Base-by-base conservation (phyloP, 2,329 filamentous ascomycete genomes). In the Colletotrichum navitas region DNA sequence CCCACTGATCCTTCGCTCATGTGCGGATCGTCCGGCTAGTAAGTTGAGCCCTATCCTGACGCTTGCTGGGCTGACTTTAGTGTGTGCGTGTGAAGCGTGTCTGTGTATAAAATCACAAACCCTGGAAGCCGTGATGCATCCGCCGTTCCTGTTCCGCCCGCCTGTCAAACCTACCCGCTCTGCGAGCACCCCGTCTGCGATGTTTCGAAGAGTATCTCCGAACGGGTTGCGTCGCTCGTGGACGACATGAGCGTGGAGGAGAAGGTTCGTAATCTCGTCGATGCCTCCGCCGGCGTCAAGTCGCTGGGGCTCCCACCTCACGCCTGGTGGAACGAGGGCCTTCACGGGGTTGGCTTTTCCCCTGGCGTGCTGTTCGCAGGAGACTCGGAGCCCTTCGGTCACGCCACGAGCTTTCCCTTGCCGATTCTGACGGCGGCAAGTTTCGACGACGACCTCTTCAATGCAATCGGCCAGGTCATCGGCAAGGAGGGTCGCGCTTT, bases 321-420 rank as follows among this genome's bases (percentile, higher is more conserved):
- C 26, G 24, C 16, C 18, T 90, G 88, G 82, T 91, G 89, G 87
- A 86, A 84, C 61, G 88, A 90, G 78, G 89, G 86, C 1, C 84
- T 92, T 0, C 90, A 92, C 76, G 90, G 90, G 2, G 82, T 92
- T 0, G 89, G 86, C 6, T 76, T 74, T 5, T 84, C 84, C 41
- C 86, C 85, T 0, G 89, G 88, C 1, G 87, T 91, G 0, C 88
- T 86, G 7, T 75, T 76, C 12, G 82, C 82, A 6, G n/a, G 2
- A 5, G 85, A 84, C 0, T 88, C 6, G 82, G 86, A 86, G 3
- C 79, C 86, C 14, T 92, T 85, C 77, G 86, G 83, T 72, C 87
- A 86, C 76, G 88, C 90, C 0, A 92, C 91, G 0, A 89, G 87
- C 0, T 92, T 92, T 76, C 90, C 91, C 0, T 86, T 88, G 77